phyloP scores from a whole-genome alignment of 352 stramenopile genomes.

The Phytophthora chlamydospora region DNA sequence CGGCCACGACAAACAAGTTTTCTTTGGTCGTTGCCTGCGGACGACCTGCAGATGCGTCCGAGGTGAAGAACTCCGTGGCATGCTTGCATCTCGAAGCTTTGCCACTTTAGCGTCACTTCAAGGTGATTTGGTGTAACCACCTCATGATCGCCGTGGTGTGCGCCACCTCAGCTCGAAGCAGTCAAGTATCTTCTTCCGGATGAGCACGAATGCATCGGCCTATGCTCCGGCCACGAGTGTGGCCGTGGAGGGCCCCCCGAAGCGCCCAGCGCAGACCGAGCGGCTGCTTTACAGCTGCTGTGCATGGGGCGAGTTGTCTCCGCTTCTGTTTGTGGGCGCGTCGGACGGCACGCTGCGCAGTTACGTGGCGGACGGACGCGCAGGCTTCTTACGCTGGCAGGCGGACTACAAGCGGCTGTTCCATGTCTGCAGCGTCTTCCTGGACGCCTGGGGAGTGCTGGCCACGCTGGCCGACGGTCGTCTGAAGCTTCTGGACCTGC shows the following conservation, averaged over 20 bases:
- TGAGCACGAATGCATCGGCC: constrained; percentile 20
- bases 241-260: constrained; percentile 59
- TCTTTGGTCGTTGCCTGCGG: no score
- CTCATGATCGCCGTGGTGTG: no score
- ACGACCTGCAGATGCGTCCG: no score
- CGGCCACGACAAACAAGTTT: no score
- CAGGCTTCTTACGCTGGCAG: constrained; percentile 51
- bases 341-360: constrained; percentile 67
- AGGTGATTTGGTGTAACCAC: no score
- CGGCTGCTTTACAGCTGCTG: constrained; percentile 49
- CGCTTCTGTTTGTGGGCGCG: constrained; percentile 62
- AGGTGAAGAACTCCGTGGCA: no score
- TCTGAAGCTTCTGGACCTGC: constrained; percentile 66
- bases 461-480: constrained; percentile 63
- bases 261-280: constrained; percentile 61
- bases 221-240: constrained; percentile 54
- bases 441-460: constrained; percentile 78
- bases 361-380: constrained; percentile 44
- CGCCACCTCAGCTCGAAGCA: no score
- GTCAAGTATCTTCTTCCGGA: neutral
- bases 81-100: no score
- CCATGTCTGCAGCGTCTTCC: constrained; percentile 52
- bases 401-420: constrained; percentile 68
- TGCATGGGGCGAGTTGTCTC: constrained; percentile 42
- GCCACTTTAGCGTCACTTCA: no score